A percentile compares a stretch with the other conserved stretches of the same genome.
phyloP scores from a whole-genome alignment of 371 early-diverging fungal species.

The Mucor irregularis region DNA sequence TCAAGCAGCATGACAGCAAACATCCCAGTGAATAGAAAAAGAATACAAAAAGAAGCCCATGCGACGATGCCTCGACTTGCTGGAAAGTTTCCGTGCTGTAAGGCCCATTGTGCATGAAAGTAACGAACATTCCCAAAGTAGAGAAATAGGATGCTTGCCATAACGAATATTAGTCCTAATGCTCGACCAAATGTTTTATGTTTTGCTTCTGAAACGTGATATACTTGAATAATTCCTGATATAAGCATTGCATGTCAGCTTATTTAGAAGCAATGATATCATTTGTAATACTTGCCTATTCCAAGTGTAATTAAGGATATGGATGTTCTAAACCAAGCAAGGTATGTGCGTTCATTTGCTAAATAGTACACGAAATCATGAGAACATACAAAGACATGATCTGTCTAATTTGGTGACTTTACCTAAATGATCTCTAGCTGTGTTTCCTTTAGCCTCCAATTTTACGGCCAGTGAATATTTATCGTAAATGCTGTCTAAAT shows the following conservation, averaged over 20 bases:
- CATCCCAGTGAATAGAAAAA: constrained; percentile 28
- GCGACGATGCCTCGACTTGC: constrained; percentile 60
- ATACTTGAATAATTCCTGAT: constrained; percentile 64
- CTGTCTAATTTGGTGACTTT: background rate
- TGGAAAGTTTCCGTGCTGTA: constrained; percentile 66
- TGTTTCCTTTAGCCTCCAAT: constrained; percentile 71
- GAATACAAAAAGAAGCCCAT: constrained; percentile 36
- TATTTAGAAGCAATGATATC: background rate
- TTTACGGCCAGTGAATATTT: constrained; percentile 24
- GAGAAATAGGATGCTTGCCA: constrained; percentile 58
- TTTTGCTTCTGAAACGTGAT: constrained; percentile 35
- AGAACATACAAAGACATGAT: background rate
- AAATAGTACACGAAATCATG: background rate
- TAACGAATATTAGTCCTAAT: constrained; percentile 53
- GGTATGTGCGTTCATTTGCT: constrained; percentile 75
- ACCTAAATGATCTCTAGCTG: constrained; percentile 72
- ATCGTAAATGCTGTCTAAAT: constrained; percentile 6
- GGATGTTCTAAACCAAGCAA: constrained; percentile 75
- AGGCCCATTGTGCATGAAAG: constrained; percentile 63
- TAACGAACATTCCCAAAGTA: constrained; percentile 63
- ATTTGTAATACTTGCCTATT: constrained; percentile 44
- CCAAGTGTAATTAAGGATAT: constrained; percentile 69
- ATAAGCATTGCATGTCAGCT: background rate
- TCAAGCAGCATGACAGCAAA: constrained; percentile 22
- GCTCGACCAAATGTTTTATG: constrained; percentile 28